Percentiles rank a stretch among this genome's conserved stretches.
Evolutionary conservation across 2,329 filamentous ascomycete genomes (phyloP).

Genomic region (Beauveria sp.): DNA sequence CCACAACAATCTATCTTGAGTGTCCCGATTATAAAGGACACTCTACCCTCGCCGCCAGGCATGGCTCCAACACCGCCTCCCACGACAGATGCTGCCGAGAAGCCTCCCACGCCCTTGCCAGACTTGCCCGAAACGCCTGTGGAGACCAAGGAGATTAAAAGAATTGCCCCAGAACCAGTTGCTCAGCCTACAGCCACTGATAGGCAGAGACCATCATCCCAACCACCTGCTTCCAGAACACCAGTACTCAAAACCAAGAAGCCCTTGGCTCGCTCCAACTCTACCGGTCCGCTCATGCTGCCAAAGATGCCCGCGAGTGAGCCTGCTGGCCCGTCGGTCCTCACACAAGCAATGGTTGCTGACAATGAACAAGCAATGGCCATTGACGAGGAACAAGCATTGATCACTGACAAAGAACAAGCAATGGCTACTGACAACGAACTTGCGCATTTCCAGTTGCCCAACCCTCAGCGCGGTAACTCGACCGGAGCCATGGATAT

Average conservation of each 20-base stretch:
- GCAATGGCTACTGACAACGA: conserved; percentile 14
- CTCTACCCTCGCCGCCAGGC: conserved; percentile 17
- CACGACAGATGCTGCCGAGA: conserved; percentile 31
- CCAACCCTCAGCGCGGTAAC: conserved; percentile 31
- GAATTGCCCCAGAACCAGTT: neutral
- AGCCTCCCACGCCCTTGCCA: conserved; percentile 21
- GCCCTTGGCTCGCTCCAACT: conserved; percentile 28
- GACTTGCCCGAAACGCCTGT: neutral
- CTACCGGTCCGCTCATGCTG: conserved; percentile 28
- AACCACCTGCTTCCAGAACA: neutral
- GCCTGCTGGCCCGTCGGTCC: conserved; percentile 35
- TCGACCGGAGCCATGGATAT: conserved; percentile 27
- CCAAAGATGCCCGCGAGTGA: conserved; percentile 41
- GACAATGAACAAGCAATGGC: conserved; percentile 1
- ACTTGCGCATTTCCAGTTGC: conserved; percentile 23
- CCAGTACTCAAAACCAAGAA: conserved; percentile 14
- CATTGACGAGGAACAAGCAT: no score
- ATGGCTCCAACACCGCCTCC: conserved; percentile 31
- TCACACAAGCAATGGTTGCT: conserved; percentile 23
- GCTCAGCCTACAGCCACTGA: neutral
- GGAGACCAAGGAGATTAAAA: neutral
- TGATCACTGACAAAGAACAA: conserved; percentile 10
- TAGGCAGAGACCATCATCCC: conserved; percentile 6
- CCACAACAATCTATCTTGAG: conserved; percentile 12
- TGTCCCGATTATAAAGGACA: conserved; percentile 16